Percentiles rank a stretch among this genome's conserved stretches.
Evolutionary conservation across 2,329 filamentous ascomycete species (phyloP).

Genomic region (Aplosporella prunicola): DNA sequence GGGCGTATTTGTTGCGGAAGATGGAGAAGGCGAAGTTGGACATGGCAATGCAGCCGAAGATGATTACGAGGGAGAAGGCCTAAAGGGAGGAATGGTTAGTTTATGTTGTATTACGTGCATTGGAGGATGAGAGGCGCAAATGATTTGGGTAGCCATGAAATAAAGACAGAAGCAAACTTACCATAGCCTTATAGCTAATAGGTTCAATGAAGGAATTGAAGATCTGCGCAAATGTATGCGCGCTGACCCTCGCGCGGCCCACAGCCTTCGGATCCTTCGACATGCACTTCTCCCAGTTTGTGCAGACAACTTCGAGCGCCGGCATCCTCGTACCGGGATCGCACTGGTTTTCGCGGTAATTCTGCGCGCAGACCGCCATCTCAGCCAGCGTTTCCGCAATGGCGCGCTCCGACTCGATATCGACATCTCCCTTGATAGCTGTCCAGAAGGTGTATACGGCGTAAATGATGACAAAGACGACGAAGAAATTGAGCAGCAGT

Average conservation of each 20-base stretch:
- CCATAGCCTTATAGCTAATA: slow-evolving; percentile 76
- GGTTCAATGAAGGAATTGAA: slow-evolving; percentile 89
- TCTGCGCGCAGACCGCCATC: slow-evolving; percentile 61
- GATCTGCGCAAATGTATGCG: slow-evolving; percentile 82
- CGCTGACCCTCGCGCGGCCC: slow-evolving; percentile 70
- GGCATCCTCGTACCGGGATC: slow-evolving; percentile 56
- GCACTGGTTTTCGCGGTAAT: slow-evolving; percentile 72
- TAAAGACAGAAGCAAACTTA: slow-evolving; percentile 27
- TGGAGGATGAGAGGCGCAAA: background rate
- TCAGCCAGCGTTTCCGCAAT: slow-evolving; percentile 61
- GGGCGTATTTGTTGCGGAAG: slow-evolving; percentile 35
- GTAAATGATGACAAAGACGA: slow-evolving; percentile 51
- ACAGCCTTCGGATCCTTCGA: slow-evolving; percentile 68
- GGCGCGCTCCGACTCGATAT: slow-evolving; percentile 59
- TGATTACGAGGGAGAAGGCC: slow-evolving; percentile 39
- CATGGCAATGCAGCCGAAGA: slow-evolving; percentile 45
- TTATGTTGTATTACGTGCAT: background rate
- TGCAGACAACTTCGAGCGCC: slow-evolving; percentile 62
- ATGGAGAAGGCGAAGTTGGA: slow-evolving; percentile 52
- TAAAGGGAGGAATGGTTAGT: slow-evolving; percentile 19
- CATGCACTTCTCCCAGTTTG: slow-evolving; percentile 82
- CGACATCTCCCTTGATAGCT: slow-evolving; percentile 65
- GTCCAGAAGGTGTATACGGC: slow-evolving; percentile 59
- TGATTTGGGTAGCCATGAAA: too few relatives aligned
- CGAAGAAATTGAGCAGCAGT: slow-evolving; percentile 54